Evolutionary conservation across 257 asterid genomes (phyloP).

Genomic region (Jaltomata sinuosa): DNA sequence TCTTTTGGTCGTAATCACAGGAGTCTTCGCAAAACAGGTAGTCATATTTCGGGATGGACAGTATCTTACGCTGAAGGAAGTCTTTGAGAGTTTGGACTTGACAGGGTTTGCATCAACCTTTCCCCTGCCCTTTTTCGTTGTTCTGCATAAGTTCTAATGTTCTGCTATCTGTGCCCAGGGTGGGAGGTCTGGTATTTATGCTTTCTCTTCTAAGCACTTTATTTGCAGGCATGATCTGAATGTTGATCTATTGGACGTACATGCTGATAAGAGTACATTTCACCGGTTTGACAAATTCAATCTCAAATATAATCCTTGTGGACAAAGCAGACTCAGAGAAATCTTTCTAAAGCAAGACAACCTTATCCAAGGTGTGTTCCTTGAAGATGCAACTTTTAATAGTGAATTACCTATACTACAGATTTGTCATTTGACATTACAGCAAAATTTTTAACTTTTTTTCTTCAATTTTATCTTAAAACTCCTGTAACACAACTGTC

Average conservation of each 20-base stretch:
- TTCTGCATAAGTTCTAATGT: neutral
- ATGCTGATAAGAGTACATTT: conserved; percentile 95
- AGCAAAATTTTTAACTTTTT: neutral
- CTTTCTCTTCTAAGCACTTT: neutral
- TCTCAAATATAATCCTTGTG: conserved; percentile 94
- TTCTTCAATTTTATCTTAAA: neutral
- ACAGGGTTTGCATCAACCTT: conserved; percentile 57
- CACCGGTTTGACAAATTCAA: conserved; percentile 95
- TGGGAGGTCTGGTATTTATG: neutral
- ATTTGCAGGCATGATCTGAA: conserved; percentile 77
- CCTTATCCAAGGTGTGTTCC: conserved; percentile 73
- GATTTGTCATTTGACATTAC: neutral
- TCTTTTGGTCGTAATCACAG: neutral
- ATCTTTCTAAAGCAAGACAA: conserved; percentile 90
- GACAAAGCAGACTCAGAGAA: conserved; percentile 90
- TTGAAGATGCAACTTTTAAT: neutral
- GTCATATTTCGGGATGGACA: conserved; percentile 91
- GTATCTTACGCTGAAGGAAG: conserved; percentile 89
- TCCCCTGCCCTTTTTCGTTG: neutral
- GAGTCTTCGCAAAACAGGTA: conserved; percentile 38
- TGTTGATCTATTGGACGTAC: conserved; percentile 87
- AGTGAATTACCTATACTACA: neutral
- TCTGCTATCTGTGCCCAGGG: neutral
- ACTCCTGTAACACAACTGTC: neutral
- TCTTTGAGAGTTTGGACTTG: conserved; percentile 88